A percentile compares a stretch with the other conserved stretches of the same genome.
phyloP scores from a whole-genome alignment of 179 eudicot species.

The Drosera spatulata region DNA sequence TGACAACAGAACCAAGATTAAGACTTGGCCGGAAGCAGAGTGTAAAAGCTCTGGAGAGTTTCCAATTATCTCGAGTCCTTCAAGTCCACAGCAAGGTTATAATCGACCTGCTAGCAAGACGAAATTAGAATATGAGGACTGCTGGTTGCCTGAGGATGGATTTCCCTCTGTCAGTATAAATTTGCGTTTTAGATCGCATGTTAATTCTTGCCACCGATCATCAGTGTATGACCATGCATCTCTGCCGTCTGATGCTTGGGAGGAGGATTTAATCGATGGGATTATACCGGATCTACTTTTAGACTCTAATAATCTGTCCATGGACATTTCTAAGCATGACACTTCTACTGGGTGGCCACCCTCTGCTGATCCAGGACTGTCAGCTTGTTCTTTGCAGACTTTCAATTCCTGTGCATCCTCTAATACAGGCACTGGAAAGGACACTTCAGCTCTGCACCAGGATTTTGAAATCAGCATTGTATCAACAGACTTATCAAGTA shows the following conservation, averaged over 20 bases:
- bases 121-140: constrained; percentile 13
- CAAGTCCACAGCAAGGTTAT: constrained; percentile 16
- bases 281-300: constrained; percentile 12
- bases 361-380: constrained; percentile 14
- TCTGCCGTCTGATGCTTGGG: constrained; percentile 5
- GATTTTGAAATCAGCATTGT: constrained; percentile 12
- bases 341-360: constrained; percentile 15
- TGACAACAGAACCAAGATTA: constrained; percentile 2
- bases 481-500: constrained; percentile 18
- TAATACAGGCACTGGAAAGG: constrained; percentile 15
- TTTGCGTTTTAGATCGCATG: constrained; percentile 17
- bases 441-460: constrained; percentile 12
- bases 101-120: constrained; percentile 9
- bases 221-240: constrained; percentile 17
- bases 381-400: constrained; percentile 19
- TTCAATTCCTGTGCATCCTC: constrained; percentile 13
- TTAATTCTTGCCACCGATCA: constrained; percentile 12
- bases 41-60: constrained; percentile 14
- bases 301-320: constrained; percentile 10
- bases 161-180: constrained; percentile 14
- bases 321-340: constrained; percentile 16
- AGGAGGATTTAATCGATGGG: constrained; percentile 18
- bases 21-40: constrained; percentile 8
- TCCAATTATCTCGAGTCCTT: constrained; percentile 11
- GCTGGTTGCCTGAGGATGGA: constrained; percentile 21